Percentiles rank a stretch among this genome's conserved stretches.
Conservation (phyloP, 352 stramenopile species). For the Phytophthora chlamydospora region DNA sequence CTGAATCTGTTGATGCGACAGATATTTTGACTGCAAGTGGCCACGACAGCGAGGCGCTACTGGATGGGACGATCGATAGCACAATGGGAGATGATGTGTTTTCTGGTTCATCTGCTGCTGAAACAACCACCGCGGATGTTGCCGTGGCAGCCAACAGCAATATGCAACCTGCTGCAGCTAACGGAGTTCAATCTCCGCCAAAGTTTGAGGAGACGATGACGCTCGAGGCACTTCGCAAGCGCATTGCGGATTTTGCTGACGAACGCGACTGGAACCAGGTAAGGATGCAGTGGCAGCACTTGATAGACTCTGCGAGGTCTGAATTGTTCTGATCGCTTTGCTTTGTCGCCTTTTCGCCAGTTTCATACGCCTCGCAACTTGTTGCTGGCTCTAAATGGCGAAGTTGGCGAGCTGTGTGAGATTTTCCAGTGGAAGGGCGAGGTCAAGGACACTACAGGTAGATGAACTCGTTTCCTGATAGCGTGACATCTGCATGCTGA, state of each 20-base stretch:
- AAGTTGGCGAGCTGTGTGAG: conserved; percentile 96
- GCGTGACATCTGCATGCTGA: neutral
- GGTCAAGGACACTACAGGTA: conserved; percentile 66
- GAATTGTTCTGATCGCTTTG: neutral
- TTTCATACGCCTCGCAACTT: conserved; percentile 91
- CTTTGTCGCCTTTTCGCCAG: conserved; percentile 22
- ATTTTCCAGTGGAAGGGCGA: conserved; percentile 95
- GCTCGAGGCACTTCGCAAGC: conserved; percentile 59
- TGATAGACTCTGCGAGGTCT: conserved; percentile 2
- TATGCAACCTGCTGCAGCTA: conserved; percentile 3
- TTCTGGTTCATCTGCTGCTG: conserved; percentile 26
- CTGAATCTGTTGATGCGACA: conserved; percentile 33
- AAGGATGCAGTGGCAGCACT: conserved; percentile 37
- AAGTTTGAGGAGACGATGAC: conserved; percentile 71
- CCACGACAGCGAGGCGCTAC: conserved; percentile 58
- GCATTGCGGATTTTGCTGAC: conserved; percentile 60
- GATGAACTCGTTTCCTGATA: neutral
- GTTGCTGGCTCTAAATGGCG: conserved; percentile 92
- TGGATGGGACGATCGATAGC: conserved; percentile 61
- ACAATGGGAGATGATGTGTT: conserved; percentile 56
- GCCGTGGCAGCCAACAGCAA: conserved; percentile 27
- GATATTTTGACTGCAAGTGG: conserved; percentile 53
- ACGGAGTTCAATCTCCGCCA: conserved; percentile 11
- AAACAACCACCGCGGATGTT: conserved; percentile 34
- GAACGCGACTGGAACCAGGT: conserved; percentile 74